Evolutionary conservation across 2,329 filamentous ascomycete species (phyloP).

Genomic region (Penicillium sp.): DNA sequence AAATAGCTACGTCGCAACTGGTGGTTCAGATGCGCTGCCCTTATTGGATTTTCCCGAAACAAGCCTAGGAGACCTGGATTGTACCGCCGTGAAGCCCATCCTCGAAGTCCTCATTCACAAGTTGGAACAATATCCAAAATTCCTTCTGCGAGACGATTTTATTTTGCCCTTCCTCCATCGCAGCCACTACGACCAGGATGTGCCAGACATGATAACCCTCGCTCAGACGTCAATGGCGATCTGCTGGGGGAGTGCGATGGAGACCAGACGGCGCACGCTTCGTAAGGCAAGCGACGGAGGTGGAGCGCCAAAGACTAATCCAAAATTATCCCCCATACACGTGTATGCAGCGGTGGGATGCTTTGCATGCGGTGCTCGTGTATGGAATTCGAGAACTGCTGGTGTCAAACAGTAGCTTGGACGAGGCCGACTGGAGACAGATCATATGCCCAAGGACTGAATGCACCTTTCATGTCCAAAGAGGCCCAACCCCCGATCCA

Average conservation of each 20-base stretch:
- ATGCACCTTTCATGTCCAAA: constrained; percentile 25
- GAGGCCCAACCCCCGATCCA: constrained; percentile 18
- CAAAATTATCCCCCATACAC: constrained; percentile 19
- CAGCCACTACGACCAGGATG: constrained; percentile 20
- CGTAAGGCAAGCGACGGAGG: constrained; percentile 21
- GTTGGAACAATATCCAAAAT: constrained; percentile 23
- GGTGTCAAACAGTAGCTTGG: constrained; percentile 3
- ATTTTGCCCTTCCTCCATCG: constrained; percentile 22
- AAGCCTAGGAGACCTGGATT: background rate
- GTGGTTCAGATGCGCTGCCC: background rate
- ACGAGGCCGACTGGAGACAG: constrained; percentile 20
- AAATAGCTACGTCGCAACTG: background rate
- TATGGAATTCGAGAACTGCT: constrained; percentile 25
- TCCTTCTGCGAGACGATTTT: constrained; percentile 19
- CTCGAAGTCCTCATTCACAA: constrained; percentile 4
- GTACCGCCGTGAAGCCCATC: background rate
- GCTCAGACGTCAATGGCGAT: constrained; percentile 26
- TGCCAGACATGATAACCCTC: constrained; percentile 26
- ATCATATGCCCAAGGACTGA: constrained; percentile 17
- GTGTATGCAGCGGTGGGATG: constrained; percentile 21
- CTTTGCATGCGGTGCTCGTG: constrained; percentile 30
- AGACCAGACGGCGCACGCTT: constrained; percentile 17
- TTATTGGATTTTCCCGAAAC: background rate
- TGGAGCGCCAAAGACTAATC: constrained; percentile 24
- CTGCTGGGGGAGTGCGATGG: constrained; percentile 24